phyloP scores from a whole-genome alignment of 2,329 filamentous ascomycete species.

The Penicillium sp. region DNA sequence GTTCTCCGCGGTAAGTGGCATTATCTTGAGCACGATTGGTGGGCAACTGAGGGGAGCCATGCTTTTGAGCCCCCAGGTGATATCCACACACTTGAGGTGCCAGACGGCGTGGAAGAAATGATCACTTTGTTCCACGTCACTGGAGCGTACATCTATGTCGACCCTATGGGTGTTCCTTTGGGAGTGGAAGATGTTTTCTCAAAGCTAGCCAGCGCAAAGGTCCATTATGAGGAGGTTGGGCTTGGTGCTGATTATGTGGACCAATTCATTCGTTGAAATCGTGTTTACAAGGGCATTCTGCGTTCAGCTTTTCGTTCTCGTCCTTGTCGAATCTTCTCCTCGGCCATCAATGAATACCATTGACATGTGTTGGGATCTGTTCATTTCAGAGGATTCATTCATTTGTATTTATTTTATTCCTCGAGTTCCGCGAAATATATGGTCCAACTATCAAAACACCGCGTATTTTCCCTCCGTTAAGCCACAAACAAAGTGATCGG shows the following conservation, averaged over 20 bases:
- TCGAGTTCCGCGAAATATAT: too few species aligned
- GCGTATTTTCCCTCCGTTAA: too few species aligned
- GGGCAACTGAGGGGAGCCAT: background rate
- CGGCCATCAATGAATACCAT: too few species aligned
- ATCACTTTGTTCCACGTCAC: background rate
- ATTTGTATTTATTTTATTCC: too few species aligned
- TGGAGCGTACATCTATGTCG: background rate
- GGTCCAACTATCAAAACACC: too few species aligned
- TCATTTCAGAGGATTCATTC: too few species aligned
- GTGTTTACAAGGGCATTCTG: too few species aligned
- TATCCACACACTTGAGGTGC: background rate
- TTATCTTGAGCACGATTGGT: background rate
- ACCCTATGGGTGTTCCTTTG: too few species aligned
- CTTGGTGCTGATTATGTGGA: slow-evolving; percentile 5
- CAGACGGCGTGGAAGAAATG: background rate
- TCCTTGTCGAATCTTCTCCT: too few species aligned
- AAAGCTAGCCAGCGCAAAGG: slow-evolving; percentile 8
- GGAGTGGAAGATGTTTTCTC: slow-evolving; percentile 12
- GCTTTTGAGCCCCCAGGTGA: background rate
- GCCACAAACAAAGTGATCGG: too few species aligned
- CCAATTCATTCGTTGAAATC: slow-evolving; percentile 9
- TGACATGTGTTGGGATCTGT: too few species aligned
- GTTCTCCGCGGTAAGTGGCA: background rate
- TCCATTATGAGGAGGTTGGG: slow-evolving; percentile 10
- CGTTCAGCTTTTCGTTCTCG: too few species aligned